Conservation (phyloP, 805 yeast species). For the Myxozyma geophila region DNA sequence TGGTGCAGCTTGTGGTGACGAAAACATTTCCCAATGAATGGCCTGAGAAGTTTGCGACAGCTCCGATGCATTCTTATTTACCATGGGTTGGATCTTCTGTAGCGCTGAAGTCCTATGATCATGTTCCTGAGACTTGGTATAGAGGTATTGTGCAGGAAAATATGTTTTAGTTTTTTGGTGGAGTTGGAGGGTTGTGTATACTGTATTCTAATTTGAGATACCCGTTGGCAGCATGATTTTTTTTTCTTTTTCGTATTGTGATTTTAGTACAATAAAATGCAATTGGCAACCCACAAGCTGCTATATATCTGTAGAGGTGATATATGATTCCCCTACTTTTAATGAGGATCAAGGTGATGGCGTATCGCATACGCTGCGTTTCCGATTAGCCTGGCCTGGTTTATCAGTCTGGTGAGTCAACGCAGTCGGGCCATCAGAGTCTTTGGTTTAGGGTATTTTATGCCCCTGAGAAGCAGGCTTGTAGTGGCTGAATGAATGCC, state of each 20-base stretch:
- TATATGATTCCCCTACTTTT: no score
- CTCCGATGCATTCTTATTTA: background rate
- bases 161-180: background rate
- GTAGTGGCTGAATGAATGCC: background rate
- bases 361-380: no score
- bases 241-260: no score
- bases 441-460: background rate
- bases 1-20: conserved; percentile 1
- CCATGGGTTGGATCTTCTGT: conserved; percentile 1
- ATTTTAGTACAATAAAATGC: no score
- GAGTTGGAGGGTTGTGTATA: background rate
- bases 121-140: background rate
- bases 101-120: background rate
- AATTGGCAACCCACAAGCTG: no score
- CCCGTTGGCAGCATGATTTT: no score
- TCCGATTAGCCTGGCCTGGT: no score
- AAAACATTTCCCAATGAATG: background rate
- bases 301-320: no score
- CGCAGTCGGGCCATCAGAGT: background rate
- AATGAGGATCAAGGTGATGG: no score
- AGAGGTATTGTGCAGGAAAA: background rate
- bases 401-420: no score
- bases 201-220: background rate
- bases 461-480: background rate
- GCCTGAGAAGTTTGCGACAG: background rate